These are phyloP conservation scores for Claviceps pusilla DNA, from an alignment of 2,329 filamentous ascomycete species.

Conservation along the genomic window DNA sequence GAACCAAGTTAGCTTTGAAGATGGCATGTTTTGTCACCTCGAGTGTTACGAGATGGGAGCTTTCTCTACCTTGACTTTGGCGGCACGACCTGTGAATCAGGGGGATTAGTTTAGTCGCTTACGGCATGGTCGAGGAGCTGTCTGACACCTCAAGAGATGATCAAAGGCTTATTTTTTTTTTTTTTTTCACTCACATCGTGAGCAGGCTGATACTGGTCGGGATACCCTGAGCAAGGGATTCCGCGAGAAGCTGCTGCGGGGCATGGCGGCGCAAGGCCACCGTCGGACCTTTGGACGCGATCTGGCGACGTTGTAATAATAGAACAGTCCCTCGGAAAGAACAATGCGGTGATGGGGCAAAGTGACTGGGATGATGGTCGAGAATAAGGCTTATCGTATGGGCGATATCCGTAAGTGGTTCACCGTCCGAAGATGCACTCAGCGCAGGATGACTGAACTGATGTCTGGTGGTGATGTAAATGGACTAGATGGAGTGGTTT, in stretches of 20 bases:
- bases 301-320: background rate
- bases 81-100: constrained; percentile 46
- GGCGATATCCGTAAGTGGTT: background rate
- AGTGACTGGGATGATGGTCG: background rate
- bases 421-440: background rate
- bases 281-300: background rate
- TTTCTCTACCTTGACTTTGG: constrained; percentile 70
- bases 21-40: background rate
- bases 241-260: constrained; percentile 33
- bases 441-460: background rate
- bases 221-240: constrained; percentile 57
- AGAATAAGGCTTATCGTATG: background rate
- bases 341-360: background rate
- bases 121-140: background rate
- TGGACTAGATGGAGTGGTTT: background rate
- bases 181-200: constrained; percentile 41
- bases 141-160: background rate
- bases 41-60: background rate
- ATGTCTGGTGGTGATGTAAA: background rate
- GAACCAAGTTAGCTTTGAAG: background rate
- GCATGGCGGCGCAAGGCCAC: constrained; percentile 18
- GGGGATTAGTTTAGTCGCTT: background rate
- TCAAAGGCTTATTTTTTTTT: background rate
- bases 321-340: background rate
- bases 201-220: constrained; percentile 66